phyloP scores from a whole-genome alignment of 805 yeast genomes.

The Saturnispora halmiae region DNA sequence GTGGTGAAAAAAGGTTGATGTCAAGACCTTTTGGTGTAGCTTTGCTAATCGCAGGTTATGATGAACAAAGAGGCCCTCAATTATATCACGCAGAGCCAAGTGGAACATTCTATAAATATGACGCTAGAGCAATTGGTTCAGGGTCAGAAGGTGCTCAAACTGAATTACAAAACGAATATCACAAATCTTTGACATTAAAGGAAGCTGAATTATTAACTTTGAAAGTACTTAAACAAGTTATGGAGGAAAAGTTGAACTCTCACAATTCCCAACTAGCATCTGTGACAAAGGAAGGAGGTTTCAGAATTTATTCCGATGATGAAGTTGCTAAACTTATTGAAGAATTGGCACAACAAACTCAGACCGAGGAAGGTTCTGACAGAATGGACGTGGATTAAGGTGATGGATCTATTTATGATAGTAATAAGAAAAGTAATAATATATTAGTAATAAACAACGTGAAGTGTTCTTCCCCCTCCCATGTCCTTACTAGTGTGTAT shows the following conservation, averaged over 20 bases:
- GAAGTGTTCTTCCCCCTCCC: too few relatives aligned
- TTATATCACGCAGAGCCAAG: slow-evolving; percentile 98
- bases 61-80: slow-evolving; percentile 90
- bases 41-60: slow-evolving; percentile 87
- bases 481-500: slow-evolving; percentile 2
- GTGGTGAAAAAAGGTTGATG: slow-evolving; percentile 92
- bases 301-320: slow-evolving; percentile 72
- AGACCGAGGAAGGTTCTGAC: slow-evolving; percentile 30
- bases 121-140: slow-evolving; percentile 97
- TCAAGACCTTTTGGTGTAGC: slow-evolving; percentile 99
- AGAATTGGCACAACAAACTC: slow-evolving; percentile 60
- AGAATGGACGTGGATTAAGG: slow-evolving; percentile 3
- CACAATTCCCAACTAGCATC: slow-evolving; percentile 92
- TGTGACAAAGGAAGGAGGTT: slow-evolving; percentile 80
- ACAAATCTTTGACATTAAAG: slow-evolving; percentile 76
- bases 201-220: slow-evolving; percentile 89
- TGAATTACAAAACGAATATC: slow-evolving; percentile 94
- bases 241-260: slow-evolving; percentile 97
- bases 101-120: slow-evolving; percentile 95
- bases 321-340: slow-evolving; percentile 77
- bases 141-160: slow-evolving; percentile 99
- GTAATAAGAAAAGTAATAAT: too few relatives aligned
- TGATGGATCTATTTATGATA: too few relatives aligned
- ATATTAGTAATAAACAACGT: too few relatives aligned
- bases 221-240: slow-evolving; percentile 89